Evolutionary conservation across 139 green algal species (phyloP).

Genomic region (Closterium sp.): DNA sequence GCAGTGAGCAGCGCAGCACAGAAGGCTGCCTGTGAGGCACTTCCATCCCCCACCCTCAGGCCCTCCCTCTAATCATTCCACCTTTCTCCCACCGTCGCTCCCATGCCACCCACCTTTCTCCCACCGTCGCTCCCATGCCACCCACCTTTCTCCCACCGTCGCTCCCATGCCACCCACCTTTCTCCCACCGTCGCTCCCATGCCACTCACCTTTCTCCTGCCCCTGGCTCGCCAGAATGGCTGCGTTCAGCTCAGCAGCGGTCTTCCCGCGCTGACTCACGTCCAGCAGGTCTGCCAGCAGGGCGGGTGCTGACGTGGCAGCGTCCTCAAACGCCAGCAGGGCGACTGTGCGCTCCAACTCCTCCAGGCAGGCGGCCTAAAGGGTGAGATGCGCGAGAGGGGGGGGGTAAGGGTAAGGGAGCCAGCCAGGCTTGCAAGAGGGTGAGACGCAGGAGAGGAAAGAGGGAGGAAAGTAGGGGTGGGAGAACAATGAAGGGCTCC

Average conservation of each 20-base stretch:
- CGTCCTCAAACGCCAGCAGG: conserved; percentile 89
- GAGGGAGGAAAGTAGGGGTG: too few species aligned
- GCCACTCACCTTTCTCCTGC: conserved; percentile 69
- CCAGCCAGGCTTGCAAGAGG: too few species aligned
- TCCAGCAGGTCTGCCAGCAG: conserved; percentile 87
- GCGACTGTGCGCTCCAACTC: conserved; percentile 93
- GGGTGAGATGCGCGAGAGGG: neutral
- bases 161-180: neutral
- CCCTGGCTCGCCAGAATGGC: conserved; percentile 84
- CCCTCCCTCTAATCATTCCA: too few species aligned
- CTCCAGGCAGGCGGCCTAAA: conserved; percentile 70
- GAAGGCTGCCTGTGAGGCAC: too few species aligned
- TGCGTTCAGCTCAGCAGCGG: conserved; percentile 88
- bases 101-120: neutral
- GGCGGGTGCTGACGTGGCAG: conserved; percentile 38
- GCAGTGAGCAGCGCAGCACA: too few species aligned
- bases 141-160: neutral
- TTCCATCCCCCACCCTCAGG: too few species aligned
- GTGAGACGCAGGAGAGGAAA: neutral
- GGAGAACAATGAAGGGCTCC: too few species aligned
- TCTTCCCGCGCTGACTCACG: conserved; percentile 83
- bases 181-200: neutral
- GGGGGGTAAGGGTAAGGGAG: neutral
- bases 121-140: neutral
- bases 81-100: too few species aligned